Conservation (phyloP, 306 rosid genomes). For the Rosa rugosa region DNA sequence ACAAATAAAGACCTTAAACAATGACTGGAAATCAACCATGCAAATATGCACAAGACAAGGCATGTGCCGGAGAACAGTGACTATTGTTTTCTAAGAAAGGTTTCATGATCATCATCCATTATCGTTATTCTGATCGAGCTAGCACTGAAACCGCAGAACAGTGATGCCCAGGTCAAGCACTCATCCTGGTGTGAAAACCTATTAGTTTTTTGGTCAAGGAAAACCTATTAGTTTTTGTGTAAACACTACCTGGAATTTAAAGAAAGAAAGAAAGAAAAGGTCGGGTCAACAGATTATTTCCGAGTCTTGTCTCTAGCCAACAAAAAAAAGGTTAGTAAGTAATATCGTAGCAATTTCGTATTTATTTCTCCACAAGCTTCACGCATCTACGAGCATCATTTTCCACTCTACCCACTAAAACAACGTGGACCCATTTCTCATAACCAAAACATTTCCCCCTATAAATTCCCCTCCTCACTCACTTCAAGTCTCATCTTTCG, state of each 20-base stretch:
- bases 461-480: background rate
- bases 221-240: background rate
- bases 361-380: background rate
- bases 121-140: too few relatives aligned
- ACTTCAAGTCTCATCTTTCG: background rate
- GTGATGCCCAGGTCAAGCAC: background rate
- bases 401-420: background rate
- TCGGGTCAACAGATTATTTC: constrained; percentile 3
- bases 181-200: background rate
- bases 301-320: background rate
- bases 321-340: background rate
- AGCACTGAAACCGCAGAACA: too few relatives aligned
- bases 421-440: background rate
- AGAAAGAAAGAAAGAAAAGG: background rate
- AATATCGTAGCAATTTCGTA: background rate
- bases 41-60: background rate
- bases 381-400: background rate
- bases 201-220: background rate
- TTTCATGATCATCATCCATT: background rate
- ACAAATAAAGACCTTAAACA: background rate
- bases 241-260: background rate
- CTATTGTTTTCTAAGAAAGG: too few relatives aligned
- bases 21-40: background rate
- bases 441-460: background rate
- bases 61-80: background rate